Conservation (phyloP, 2,329 filamentous ascomycete species). For the Aureobasidium sp. region DNA sequence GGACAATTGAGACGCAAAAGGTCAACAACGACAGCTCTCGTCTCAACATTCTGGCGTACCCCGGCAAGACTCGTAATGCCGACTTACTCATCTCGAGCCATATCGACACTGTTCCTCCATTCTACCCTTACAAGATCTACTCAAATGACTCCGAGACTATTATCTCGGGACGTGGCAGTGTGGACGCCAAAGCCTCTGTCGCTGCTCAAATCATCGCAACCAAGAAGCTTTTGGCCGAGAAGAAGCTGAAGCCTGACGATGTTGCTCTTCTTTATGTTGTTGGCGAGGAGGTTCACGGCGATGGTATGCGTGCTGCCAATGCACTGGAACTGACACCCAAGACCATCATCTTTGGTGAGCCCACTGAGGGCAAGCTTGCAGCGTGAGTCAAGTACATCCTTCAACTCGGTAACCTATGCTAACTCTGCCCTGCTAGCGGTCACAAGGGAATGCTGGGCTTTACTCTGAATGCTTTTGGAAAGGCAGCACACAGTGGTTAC, state of each 20-base stretch:
- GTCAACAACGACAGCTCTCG: constrained; percentile 35
- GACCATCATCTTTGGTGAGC: constrained; percentile 83
- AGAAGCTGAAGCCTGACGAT: constrained; percentile 33
- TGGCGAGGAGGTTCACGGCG: constrained; percentile 72
- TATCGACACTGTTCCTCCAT: constrained; percentile 70
- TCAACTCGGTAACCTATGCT: constrained; percentile 63
- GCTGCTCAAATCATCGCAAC: constrained; percentile 67
- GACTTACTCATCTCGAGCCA: constrained; percentile 66
- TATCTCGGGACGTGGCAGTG: constrained; percentile 65
- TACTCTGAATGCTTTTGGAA: constrained; percentile 58
- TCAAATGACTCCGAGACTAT: constrained; percentile 38
- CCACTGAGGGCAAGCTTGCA: constrained; percentile 79
- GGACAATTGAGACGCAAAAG: constrained; percentile 54
- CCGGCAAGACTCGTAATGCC: constrained; percentile 40
- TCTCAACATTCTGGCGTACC: constrained; percentile 71
- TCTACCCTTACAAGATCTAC: constrained; percentile 57
- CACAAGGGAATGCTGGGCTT: constrained; percentile 80
- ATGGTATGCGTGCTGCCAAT: constrained; percentile 62
- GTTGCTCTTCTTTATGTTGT: constrained; percentile 55
- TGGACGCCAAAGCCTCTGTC: constrained; percentile 51
- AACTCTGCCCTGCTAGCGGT: constrained; percentile 58
- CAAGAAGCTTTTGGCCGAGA: constrained; percentile 37
- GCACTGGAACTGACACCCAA: constrained; percentile 39
- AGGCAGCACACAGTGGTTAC: constrained; percentile 83
- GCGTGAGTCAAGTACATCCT: constrained; percentile 49